Evolutionary conservation across 768 basidiomycete species (phyloP).

Genomic region (Albatrellus ellisii): DNA sequence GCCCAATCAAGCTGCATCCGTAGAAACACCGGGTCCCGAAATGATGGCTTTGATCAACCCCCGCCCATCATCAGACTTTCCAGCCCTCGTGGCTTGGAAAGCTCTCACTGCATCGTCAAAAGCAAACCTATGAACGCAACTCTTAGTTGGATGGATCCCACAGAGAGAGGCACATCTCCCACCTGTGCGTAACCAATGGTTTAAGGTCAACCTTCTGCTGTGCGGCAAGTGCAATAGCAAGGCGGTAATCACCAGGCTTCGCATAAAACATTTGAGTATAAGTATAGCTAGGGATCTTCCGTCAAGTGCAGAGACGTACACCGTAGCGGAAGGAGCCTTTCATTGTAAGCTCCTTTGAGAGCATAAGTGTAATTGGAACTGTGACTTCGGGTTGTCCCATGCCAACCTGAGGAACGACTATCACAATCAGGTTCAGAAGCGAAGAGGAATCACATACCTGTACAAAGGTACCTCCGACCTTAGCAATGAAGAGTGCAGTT

Average conservation of each 20-base stretch:
- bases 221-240: slow-evolving; percentile 75
- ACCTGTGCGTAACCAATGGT: slow-evolving; percentile 84
- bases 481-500: slow-evolving; percentile 65
- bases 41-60: slow-evolving; percentile 85
- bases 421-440: slow-evolving; percentile 12
- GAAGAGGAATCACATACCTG: slow-evolving; percentile 29
- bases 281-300: background rate
- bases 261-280: slow-evolving; percentile 1
- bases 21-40: slow-evolving; percentile 56
- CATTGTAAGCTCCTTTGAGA: slow-evolving; percentile 67
- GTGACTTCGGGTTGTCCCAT: slow-evolving; percentile 72
- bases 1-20: slow-evolving; percentile 24
- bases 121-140: slow-evolving; percentile 33
- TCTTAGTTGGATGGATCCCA: background rate
- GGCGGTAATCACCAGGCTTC: slow-evolving; percentile 74
- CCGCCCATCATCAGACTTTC: slow-evolving; percentile 79
- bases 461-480: slow-evolving; percentile 62
- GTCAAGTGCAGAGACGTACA: slow-evolving; percentile 25
- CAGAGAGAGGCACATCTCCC: slow-evolving; percentile 8
- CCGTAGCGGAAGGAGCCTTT: slow-evolving; percentile 92
- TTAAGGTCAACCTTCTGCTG: slow-evolving; percentile 77
- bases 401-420: slow-evolving; percentile 50
- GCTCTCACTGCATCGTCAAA: slow-evolving; percentile 72
- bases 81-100: slow-evolving; percentile 68
- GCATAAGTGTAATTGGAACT: slow-evolving; percentile 56